phyloP scores from a whole-genome alignment of 2,329 filamentous ascomycete genomes.

The Sporothrix pallida region DNA sequence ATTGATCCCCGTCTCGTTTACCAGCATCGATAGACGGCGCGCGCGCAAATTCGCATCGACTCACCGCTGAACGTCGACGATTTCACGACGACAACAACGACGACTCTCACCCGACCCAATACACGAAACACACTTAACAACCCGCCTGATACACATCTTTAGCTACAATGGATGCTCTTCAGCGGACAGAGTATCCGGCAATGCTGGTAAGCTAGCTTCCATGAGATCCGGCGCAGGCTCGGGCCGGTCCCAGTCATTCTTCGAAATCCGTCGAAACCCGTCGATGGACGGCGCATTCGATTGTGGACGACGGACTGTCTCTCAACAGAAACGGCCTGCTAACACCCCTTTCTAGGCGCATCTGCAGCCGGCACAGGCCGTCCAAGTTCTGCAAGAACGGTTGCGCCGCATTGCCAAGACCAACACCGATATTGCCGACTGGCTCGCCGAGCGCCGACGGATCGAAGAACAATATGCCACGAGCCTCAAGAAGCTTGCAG shows the following conservation, averaged over 20 bases:
- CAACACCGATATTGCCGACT: slow-evolving; percentile 87
- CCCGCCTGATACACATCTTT: neutral
- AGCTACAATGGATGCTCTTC: slow-evolving; percentile 69
- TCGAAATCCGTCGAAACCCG: no score
- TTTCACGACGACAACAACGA: neutral
- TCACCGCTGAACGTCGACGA: slow-evolving; percentile 14
- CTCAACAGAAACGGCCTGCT: neutral
- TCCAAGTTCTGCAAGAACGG: slow-evolving; percentile 81
- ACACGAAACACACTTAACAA: no score
- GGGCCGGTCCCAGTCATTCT: no score
- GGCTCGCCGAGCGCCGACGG: slow-evolving; percentile 72
- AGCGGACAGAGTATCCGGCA: slow-evolving; percentile 88
- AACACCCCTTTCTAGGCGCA: slow-evolving; percentile 63
- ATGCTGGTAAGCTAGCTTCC: slow-evolving; percentile 74
- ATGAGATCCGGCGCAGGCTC: slow-evolving; percentile 5
- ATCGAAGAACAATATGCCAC: slow-evolving; percentile 89
- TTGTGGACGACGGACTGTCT: neutral
- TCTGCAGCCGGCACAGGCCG: slow-evolving; percentile 81
- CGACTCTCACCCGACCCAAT: neutral
- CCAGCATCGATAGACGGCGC: neutral
- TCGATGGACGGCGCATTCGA: no score
- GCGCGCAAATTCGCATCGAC: neutral
- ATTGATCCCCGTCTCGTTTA: no score
- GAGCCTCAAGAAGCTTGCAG: slow-evolving; percentile 79
- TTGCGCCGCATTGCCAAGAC: slow-evolving; percentile 84